Conservation (phyloP, 2,329 filamentous ascomycete genomes). For the Aspergillus cejpii region DNA sequence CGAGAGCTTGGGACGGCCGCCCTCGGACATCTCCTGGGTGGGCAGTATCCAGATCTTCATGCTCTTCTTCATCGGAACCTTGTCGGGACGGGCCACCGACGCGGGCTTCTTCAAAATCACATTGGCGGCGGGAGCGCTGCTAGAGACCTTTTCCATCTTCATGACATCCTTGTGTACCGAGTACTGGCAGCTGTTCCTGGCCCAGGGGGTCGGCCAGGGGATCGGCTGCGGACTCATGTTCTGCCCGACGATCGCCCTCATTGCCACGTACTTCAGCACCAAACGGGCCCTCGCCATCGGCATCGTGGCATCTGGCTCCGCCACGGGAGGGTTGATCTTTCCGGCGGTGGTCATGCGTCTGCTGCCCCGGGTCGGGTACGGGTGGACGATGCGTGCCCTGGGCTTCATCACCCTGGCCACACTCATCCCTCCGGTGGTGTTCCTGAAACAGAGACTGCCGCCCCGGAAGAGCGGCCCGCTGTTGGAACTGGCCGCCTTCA, state of each 20-base stretch:
- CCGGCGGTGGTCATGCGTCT: conserved; percentile 53
- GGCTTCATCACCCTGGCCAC: conserved; percentile 54
- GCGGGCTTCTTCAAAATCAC: conserved; percentile 46
- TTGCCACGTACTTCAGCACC: conserved; percentile 56
- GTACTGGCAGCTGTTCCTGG: conserved; percentile 47
- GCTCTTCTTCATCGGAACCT: conserved; percentile 47
- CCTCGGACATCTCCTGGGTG: conserved; percentile 49
- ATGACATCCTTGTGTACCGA: conserved; percentile 44
- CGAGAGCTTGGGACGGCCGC: conserved; percentile 35
- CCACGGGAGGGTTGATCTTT: conserved; percentile 58
- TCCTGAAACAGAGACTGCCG: conserved; percentile 46
- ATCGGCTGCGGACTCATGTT: conserved; percentile 52
- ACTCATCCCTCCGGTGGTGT: conserved; percentile 36
- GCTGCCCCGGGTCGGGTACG: conserved; percentile 55
- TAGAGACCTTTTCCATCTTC: conserved; percentile 46
- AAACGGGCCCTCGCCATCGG: conserved; percentile 56
- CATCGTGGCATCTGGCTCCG: conserved; percentile 53
- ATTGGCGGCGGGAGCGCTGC: conserved; percentile 38
- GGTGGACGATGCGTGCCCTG: conserved; percentile 58
- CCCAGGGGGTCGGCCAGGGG: conserved; percentile 53
- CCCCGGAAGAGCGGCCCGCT: conserved; percentile 47
- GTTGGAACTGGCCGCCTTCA: conserved; percentile 48
- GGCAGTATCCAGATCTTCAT: conserved; percentile 48
- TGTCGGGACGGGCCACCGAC: conserved; percentile 48
- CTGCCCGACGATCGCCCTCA: conserved; percentile 48